Evolutionary conservation across 371 early-diverging fungal genomes (phyloP).

Genomic region (Mucor saturninus): DNA sequence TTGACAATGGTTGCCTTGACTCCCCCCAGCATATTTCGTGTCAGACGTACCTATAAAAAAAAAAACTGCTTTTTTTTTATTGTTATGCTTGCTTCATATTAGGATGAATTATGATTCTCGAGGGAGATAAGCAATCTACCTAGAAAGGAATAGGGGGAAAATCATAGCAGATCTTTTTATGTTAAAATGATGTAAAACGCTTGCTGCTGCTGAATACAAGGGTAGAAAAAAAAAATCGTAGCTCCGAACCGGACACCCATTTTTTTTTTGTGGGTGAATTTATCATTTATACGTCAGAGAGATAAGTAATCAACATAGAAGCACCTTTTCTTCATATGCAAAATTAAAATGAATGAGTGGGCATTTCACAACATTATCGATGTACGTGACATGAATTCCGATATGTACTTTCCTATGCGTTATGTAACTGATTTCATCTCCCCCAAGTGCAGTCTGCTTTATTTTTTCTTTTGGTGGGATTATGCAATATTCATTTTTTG

Average conservation of each 20-base stretch:
- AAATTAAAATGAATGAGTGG: too few relatives aligned
- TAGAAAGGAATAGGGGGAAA: neutral
- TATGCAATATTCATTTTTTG: constrained; percentile 4
- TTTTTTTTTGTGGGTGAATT: neutral
- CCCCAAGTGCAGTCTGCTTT: neutral
- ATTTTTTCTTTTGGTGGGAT: neutral
- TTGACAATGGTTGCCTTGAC: too few relatives aligned
- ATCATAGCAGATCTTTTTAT: neutral
- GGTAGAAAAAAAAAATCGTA: neutral
- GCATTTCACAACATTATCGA: too few relatives aligned
- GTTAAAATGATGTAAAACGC: neutral
- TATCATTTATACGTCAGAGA: constrained; percentile 11
- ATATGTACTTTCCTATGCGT: neutral
- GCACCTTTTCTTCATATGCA: too few relatives aligned
- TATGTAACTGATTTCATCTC: neutral
- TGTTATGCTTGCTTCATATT: too few relatives aligned
- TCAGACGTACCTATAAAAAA: too few relatives aligned
- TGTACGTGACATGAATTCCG: neutral
- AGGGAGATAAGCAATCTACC: too few relatives aligned
- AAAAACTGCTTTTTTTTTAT: too few relatives aligned
- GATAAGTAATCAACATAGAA: neutral
- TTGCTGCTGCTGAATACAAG: neutral
- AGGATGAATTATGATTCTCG: too few relatives aligned
- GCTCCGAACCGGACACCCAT: constrained; percentile 4
- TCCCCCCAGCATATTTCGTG: too few relatives aligned